Evolutionary conservation across 2,329 filamentous ascomycete species (phyloP).

Genomic region (Fusarium sarcochroum): DNA sequence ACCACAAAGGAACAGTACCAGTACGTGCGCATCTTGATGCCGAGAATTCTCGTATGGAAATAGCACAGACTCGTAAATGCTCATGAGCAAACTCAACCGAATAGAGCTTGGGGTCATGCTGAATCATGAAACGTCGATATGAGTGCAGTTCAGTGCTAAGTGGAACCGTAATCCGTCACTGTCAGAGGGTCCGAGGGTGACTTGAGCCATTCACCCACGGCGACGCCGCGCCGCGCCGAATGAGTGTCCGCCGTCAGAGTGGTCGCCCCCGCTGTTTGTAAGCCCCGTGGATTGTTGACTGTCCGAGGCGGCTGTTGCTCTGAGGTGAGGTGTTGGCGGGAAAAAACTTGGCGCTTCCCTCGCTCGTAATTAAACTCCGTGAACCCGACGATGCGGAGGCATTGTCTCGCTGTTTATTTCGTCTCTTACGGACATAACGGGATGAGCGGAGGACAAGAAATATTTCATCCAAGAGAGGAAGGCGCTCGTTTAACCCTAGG

Average conservation of each 20-base stretch:
- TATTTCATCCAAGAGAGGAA: conserved; percentile 35
- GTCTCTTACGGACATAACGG: conserved; percentile 17
- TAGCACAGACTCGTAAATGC: conserved; percentile 10
- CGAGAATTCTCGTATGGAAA: conserved; percentile 12
- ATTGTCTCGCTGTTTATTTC: conserved; percentile 16
- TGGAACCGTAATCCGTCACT: conserved; percentile 28
- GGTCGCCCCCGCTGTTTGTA: conserved; percentile 28
- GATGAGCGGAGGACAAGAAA: conserved; percentile 26
- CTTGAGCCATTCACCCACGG: conserved; percentile 26
- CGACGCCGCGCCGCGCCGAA: conserved; percentile 30
- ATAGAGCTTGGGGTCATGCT: conserved; percentile 16
- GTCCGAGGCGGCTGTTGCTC: conserved; percentile 1
- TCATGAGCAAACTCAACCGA: conserved; percentile 10
- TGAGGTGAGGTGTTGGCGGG: not conserved
- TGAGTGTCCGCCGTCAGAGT: conserved; percentile 17
- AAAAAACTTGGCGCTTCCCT: conserved; percentile 31
- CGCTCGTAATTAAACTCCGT: conserved; percentile 46
- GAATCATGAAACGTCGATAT: conserved; percentile 40
- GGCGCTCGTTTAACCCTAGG: conserved; percentile 12
- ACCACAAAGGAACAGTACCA: not conserved
- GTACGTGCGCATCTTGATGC: not conserved
- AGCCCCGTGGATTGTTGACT: conserved; percentile 16
- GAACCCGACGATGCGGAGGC: conserved; percentile 42
- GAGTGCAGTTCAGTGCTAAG: conserved; percentile 17
- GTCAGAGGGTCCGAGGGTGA: too few species aligned